Evolutionary conservation across 202 grass and related monocot species (phyloP).

Genomic region (Zizania palustris): DNA sequence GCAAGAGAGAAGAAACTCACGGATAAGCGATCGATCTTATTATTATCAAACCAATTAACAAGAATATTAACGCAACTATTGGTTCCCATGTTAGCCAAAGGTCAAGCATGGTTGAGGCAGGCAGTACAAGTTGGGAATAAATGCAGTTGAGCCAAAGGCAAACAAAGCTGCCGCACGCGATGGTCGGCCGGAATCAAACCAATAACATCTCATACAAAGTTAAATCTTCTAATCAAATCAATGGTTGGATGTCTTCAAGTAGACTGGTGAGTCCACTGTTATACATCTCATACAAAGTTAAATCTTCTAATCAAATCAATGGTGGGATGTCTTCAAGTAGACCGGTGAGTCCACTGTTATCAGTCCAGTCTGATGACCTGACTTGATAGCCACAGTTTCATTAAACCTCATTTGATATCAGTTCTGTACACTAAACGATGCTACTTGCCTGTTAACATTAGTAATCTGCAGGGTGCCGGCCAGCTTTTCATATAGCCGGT

Average conservation of each 20-base stretch:
- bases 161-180: background rate
- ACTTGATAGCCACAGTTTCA: no score
- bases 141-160: background rate
- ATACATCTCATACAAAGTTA: no score
- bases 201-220: background rate
- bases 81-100: background rate
- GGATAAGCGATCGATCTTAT: background rate
- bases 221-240: background rate
- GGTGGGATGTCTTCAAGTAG: no score
- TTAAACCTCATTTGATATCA: no score
- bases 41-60: background rate
- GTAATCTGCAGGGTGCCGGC: no score
- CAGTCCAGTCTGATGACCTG: no score
- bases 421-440: no score
- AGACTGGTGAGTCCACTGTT: no score
- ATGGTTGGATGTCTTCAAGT: no score
- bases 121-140: background rate
- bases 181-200: background rate
- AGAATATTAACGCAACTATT: background rate
- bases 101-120: background rate
- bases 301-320: no score
- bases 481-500: background rate
- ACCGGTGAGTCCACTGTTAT: no score
- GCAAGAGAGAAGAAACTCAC: background rate
- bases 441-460: no score